Evolutionary conservation across 1,139 yeast species (phyloP).

Genomic region (Geotrichum histeridarum): DNA sequence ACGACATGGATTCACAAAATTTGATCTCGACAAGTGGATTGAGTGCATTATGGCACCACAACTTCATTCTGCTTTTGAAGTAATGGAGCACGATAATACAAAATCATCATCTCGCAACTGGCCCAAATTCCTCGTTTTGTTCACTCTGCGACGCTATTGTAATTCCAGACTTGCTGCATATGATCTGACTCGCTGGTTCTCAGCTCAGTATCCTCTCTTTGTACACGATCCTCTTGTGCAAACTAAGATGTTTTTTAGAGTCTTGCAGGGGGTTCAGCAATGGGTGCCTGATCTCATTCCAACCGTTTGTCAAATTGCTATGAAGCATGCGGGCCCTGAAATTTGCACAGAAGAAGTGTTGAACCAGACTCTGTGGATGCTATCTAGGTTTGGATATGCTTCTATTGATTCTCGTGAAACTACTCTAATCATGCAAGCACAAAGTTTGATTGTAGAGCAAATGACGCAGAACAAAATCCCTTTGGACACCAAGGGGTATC

Average conservation of each 20-base stretch:
- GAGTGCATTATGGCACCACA: slow-evolving; percentile 24
- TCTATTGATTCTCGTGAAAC: slow-evolving; percentile 22
- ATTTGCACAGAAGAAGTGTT: slow-evolving; percentile 18
- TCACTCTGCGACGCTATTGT: slow-evolving; percentile 29
- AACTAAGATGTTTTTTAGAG: slow-evolving; percentile 26
- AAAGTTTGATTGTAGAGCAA: slow-evolving; percentile 25
- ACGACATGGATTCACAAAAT: slow-evolving; percentile 20
- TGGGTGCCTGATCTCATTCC: slow-evolving; percentile 31
- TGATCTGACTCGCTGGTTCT: slow-evolving; percentile 23
- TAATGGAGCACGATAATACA: slow-evolving; percentile 22
- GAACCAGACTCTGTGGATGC: slow-evolving; percentile 34
- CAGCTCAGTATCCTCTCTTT: neutral
- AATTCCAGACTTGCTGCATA: slow-evolving; percentile 28
- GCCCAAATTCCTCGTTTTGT: slow-evolving; percentile 32
- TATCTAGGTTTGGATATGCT: slow-evolving; percentile 29
- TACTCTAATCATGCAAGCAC: slow-evolving; percentile 28
- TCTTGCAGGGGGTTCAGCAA: slow-evolving; percentile 24
- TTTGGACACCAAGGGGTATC: slow-evolving; percentile 35
- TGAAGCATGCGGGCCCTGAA: slow-evolving; percentile 20
- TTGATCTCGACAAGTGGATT: slow-evolving; percentile 26
- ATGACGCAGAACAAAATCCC: slow-evolving; percentile 22
- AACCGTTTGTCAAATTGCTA: slow-evolving; percentile 27
- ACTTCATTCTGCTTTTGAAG: slow-evolving; percentile 24
- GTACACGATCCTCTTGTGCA: slow-evolving; percentile 22
- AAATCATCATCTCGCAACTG: slow-evolving; percentile 21